Percentiles rank a stretch among this genome's conserved stretches.
phyloP scores from a whole-genome alignment of 805 yeast species.

The Metahyphopichia silvanorum region DNA sequence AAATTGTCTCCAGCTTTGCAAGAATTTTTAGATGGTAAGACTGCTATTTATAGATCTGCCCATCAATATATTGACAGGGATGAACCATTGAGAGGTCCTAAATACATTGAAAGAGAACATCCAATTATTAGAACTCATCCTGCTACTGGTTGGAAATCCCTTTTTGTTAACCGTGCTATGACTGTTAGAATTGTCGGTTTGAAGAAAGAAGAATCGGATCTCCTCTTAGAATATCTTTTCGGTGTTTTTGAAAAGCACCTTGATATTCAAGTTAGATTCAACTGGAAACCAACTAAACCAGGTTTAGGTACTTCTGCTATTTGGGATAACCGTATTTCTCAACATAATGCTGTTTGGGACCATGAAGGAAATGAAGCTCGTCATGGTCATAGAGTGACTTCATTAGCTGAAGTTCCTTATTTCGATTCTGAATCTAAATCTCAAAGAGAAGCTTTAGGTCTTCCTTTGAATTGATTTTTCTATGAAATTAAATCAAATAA shows the following conservation, averaged over 20 bases:
- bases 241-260: conserved; percentile 47
- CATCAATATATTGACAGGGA: conserved; percentile 42
- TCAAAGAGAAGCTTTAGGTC: conserved; percentile 51
- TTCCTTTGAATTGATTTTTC: conserved; percentile 14
- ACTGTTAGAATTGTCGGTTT: conserved; percentile 52
- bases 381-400: conserved; percentile 50
- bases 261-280: conserved; percentile 54
- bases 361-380: conserved; percentile 43
- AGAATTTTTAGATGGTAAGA: conserved; percentile 50
- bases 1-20: conserved; percentile 51
- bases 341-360: conserved; percentile 54
- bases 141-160: conserved; percentile 59
- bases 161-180: conserved; percentile 51
- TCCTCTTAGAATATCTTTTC: conserved; percentile 45
- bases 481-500: neutral
- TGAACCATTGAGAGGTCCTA: conserved; percentile 45
- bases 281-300: conserved; percentile 42
- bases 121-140: conserved; percentile 65
- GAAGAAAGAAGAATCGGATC: conserved; percentile 47
- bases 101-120: conserved; percentile 52
- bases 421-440: conserved; percentile 49
- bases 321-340: conserved; percentile 59
- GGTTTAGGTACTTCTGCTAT: conserved; percentile 51
- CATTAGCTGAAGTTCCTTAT: conserved; percentile 53
- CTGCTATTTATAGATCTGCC: conserved; percentile 41